These are phyloP conservation scores for Candida labiduridarum DNA, from an alignment of 1,139 yeast genomes.

Conservation along the genomic window DNA sequence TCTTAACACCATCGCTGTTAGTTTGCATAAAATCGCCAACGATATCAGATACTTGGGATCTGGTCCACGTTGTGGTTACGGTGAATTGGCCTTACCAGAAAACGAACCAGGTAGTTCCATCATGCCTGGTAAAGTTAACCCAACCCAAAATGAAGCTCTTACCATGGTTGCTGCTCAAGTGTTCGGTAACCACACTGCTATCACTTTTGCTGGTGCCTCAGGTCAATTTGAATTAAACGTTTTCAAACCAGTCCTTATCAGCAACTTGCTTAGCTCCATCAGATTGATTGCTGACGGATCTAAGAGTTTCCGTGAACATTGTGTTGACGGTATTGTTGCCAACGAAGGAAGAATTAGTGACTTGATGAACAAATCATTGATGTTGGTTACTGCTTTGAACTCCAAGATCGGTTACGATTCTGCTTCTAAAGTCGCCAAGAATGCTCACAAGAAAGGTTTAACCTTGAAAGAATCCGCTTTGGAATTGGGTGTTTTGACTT, in stretches of 20 bases:
- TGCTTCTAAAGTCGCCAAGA: slow-evolving; percentile 97
- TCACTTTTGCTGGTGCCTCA: slow-evolving; percentile 96
- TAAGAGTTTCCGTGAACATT: slow-evolving; percentile 86
- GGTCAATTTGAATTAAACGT: slow-evolving; percentile 99
- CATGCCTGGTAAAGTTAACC: slow-evolving; percentile 99
- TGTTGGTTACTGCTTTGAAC: slow-evolving; percentile 98
- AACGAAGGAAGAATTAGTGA: slow-evolving; percentile 85
- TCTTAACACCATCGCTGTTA: slow-evolving; percentile 89
- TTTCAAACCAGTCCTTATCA: slow-evolving; percentile 93
- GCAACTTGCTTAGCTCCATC: slow-evolving; percentile 84
- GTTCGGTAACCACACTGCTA: slow-evolving; percentile 92
- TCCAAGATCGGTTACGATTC: slow-evolving; percentile 98
- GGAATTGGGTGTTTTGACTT: slow-evolving; percentile 81
- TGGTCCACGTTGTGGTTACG: slow-evolving; percentile 99
- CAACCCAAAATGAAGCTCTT: slow-evolving; percentile 97
- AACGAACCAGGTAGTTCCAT: slow-evolving; percentile 99
- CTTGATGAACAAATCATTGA: slow-evolving; percentile 87
- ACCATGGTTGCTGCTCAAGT: slow-evolving; percentile 99
- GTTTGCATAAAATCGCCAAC: slow-evolving; percentile 93
- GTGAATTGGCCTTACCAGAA: slow-evolving; percentile 92
- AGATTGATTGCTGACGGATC: slow-evolving; percentile 89
- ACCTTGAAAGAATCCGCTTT: slow-evolving; percentile 93
- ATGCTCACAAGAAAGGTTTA: slow-evolving; percentile 96
- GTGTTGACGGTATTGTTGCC: slow-evolving; percentile 93
- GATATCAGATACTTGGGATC: slow-evolving; percentile 98